These are phyloP conservation scores for Boletus patriciae DNA, from an alignment of 768 basidiomycete species.

Conservation along the genomic window DNA sequence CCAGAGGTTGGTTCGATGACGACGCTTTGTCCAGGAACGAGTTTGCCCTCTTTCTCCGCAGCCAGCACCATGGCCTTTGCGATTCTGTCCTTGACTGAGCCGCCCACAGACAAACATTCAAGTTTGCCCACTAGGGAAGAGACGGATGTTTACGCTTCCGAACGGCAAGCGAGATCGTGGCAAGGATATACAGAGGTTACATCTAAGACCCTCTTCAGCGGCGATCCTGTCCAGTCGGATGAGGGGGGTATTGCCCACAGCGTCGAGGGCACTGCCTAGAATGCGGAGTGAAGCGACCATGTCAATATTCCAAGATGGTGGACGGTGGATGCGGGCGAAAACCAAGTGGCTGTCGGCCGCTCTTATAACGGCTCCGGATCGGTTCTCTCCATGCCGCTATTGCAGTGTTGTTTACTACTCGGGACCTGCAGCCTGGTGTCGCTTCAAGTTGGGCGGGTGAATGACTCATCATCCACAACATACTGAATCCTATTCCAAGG, in stretches of 20 bases:
- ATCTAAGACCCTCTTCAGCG: constrained; percentile 69
- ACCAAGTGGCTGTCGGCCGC: too few relatives aligned
- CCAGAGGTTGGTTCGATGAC: constrained; percentile 96
- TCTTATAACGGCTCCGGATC: constrained; percentile 13
- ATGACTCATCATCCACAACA: too few relatives aligned
- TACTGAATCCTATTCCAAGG: too few relatives aligned
- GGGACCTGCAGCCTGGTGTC: too few relatives aligned
- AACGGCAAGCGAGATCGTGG: neutral
- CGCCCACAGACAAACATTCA: constrained; percentile 89
- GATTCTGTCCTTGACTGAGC: constrained; percentile 94
- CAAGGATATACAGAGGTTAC: constrained; percentile 75
- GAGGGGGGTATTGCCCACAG: constrained; percentile 89
- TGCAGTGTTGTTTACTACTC: too few relatives aligned
- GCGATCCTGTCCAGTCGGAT: constrained; percentile 83
- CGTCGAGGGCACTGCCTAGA: constrained; percentile 76
- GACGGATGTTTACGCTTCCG: neutral
- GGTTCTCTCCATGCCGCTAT: neutral
- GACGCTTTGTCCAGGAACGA: constrained; percentile 84
- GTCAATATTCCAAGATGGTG: neutral
- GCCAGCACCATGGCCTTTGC: constrained; percentile 95
- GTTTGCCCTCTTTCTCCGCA: constrained; percentile 85
- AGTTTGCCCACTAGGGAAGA: constrained; percentile 73
- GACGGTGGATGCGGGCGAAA: neutral
- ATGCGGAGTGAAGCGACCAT: constrained; percentile 46
- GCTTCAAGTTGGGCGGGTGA: too few relatives aligned